Percentiles rank a stretch among this genome's conserved stretches.
phyloP scores from a whole-genome alignment of 192 early-diverging fungal species.

The Thoreauomyces humboldtii region DNA sequence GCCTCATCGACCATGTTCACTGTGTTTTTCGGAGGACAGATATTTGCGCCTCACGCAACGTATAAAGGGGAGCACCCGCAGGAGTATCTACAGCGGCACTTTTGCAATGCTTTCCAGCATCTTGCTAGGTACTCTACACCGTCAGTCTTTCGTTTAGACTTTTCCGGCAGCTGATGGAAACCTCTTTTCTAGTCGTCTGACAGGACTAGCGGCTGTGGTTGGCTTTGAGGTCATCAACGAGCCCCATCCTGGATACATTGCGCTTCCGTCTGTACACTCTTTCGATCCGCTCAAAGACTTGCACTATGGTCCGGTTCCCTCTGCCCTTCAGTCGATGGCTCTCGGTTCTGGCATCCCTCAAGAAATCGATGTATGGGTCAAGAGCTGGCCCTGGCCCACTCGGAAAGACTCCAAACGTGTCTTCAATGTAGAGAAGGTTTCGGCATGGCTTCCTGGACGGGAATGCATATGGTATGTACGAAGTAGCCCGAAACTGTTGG shows the following conservation, averaged over 20 bases:
- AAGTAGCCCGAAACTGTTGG: too few species aligned
- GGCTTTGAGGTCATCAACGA: constrained; percentile 85
- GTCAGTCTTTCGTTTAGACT: too few species aligned
- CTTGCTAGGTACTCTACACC: constrained; percentile 56
- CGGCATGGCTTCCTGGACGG: constrained; percentile 61
- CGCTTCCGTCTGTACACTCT: constrained; percentile 50
- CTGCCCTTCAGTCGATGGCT: constrained; percentile 73
- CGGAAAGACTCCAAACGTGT: constrained; percentile 48
- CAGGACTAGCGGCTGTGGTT: constrained; percentile 61
- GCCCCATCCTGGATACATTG: constrained; percentile 74
- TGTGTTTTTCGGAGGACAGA: constrained; percentile 70
- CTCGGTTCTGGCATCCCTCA: constrained; percentile 68
- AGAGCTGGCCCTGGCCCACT: constrained; percentile 75
- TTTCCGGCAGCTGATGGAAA: too few species aligned
- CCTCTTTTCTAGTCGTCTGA: constrained; percentile 69
- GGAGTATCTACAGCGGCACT: constrained; percentile 66
- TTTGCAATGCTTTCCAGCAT: constrained; percentile 65
- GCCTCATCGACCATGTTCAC: constrained; percentile 84
- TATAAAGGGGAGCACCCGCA: constrained; percentile 67
- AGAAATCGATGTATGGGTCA: constrained; percentile 72
- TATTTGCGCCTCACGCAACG: constrained; percentile 66
- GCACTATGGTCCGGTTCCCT: constrained; percentile 68
- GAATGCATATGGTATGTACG: constrained; percentile 67
- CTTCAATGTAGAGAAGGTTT: constrained; percentile 56
- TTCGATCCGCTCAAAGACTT: constrained; percentile 68